These are phyloP conservation scores for Vaccinium vitisidaea DNA, from an alignment of 148 eudicot genomes.

Conservation along the genomic window DNA sequence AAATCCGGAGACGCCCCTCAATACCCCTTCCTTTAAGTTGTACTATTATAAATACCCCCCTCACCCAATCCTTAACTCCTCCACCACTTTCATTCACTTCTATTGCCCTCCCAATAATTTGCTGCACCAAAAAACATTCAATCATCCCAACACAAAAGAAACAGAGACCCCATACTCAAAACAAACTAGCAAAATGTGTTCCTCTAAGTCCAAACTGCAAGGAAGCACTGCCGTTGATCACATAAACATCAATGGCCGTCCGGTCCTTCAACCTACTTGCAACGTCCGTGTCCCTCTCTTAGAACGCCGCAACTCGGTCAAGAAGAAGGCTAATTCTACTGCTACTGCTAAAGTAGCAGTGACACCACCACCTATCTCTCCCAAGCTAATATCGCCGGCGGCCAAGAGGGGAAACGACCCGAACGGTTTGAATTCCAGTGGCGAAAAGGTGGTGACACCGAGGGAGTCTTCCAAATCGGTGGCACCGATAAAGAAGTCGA, in stretches of 20 bases:
- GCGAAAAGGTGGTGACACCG: conserved; percentile 20
- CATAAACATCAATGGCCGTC: conserved; percentile 55
- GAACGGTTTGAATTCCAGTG: conserved; percentile 27
- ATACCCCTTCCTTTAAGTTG: background rate
- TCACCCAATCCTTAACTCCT: background rate
- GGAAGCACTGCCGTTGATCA: conserved; percentile 15
- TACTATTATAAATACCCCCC: background rate
- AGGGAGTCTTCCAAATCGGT: background rate
- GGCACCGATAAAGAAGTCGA: conserved; percentile 25
- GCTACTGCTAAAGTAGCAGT: conserved; percentile 16
- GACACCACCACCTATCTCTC: conserved; percentile 39
- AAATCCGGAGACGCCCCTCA: too few species aligned
- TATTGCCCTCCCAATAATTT: background rate
- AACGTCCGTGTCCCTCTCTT: conserved; percentile 36
- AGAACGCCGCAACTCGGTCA: conserved; percentile 40
- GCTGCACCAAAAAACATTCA: background rate
- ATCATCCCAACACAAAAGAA: background rate
- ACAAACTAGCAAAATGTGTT: conserved; percentile 31
- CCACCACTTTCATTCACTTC: background rate
- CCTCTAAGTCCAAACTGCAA: conserved; percentile 32
- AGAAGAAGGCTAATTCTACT: conserved; percentile 14
- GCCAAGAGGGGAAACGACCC: conserved; percentile 27
- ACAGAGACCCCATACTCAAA: background rate
- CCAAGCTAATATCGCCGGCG: conserved; percentile 36
- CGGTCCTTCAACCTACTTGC: conserved; percentile 52